A percentile compares a stretch with the other conserved stretches of the same genome.
Evolutionary conservation across 352 stramenopile genomes (phyloP).

Genomic region (Globisporangium alternatum): DNA sequence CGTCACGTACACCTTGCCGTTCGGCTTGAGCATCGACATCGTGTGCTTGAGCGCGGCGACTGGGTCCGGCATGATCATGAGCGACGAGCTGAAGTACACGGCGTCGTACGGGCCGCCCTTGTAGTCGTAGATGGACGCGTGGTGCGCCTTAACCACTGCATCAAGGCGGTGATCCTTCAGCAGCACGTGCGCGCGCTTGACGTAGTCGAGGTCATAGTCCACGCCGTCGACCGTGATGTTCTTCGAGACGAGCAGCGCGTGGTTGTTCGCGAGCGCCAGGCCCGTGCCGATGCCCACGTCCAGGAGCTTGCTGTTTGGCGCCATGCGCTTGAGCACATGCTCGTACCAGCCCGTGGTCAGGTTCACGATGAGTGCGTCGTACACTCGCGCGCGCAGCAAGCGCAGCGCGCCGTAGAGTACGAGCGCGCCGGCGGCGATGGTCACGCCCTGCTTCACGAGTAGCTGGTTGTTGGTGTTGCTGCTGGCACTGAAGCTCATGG

Average conservation of each 20-base stretch:
- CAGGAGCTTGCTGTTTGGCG: constrained; percentile 56
- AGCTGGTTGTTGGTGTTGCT: not conserved
- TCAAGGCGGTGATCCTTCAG: constrained; percentile 39
- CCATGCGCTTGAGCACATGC: constrained; percentile 67
- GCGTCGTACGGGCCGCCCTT: constrained; percentile 74
- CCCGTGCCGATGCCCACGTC: constrained; percentile 91
- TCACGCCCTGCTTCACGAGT: constrained; percentile 17
- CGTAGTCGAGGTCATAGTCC: constrained; percentile 89
- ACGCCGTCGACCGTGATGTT: constrained; percentile 79
- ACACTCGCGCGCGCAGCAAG: constrained; percentile 69
- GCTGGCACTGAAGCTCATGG: constrained; percentile 9
- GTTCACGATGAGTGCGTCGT: constrained; percentile 85
- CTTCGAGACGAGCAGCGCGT: constrained; percentile 60
- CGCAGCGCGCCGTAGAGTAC: constrained; percentile 55
- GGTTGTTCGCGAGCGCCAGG: constrained; percentile 62
- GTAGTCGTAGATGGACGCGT: constrained; percentile 84
- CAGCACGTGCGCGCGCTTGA: constrained; percentile 60
- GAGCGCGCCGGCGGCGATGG: constrained; percentile 22
- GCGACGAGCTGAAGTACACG: constrained; percentile 91
- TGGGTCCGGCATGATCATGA: constrained; percentile 91
- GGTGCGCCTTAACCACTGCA: constrained; percentile 53
- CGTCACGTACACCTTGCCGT: constrained; percentile 76
- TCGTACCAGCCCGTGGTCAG: constrained; percentile 90
- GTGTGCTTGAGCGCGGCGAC: constrained; percentile 74
- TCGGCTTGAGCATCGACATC: constrained; percentile 54